These are phyloP conservation scores for Clarireedia monteithiana DNA, from an alignment of 2,329 filamentous ascomycete genomes.

Conservation along the genomic window DNA sequence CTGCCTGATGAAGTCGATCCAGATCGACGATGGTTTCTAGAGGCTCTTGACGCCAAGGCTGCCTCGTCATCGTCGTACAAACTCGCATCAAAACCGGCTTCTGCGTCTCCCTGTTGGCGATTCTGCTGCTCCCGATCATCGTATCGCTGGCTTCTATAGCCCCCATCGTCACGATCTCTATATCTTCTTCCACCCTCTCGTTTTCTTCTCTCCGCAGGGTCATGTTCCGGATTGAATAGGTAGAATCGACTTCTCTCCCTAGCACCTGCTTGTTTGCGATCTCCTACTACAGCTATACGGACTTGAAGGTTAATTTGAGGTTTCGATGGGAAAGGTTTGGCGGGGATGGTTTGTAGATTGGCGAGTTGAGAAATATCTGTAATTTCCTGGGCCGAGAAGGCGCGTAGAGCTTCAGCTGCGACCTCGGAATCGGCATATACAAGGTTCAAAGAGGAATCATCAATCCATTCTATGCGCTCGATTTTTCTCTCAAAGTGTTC, in stretches of 20 bases:
- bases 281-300: slow-evolving; percentile 64
- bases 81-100: slow-evolving; percentile 59
- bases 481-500: slow-evolving; percentile 56
- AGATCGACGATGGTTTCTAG: slow-evolving; percentile 27
- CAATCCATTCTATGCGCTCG: slow-evolving; percentile 81
- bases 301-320: slow-evolving; percentile 64
- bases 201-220: slow-evolving; percentile 65
- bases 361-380: slow-evolving; percentile 47
- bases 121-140: slow-evolving; percentile 36
- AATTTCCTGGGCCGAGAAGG: slow-evolving; percentile 42
- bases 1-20: slow-evolving; percentile 26
- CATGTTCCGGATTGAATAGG: slow-evolving; percentile 81
- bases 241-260: slow-evolving; percentile 84
- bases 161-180: slow-evolving; percentile 46
- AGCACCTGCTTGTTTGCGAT: slow-evolving; percentile 75
- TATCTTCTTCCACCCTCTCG: slow-evolving; percentile 51
- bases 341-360: slow-evolving; percentile 55
- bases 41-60: slow-evolving; percentile 27
- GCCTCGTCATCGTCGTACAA: slow-evolving; percentile 71
- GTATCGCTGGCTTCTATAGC: slow-evolving; percentile 37
- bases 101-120: slow-evolving; percentile 39
- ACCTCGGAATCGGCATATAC: slow-evolving; percentile 54
- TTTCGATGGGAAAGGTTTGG: slow-evolving; percentile 60
- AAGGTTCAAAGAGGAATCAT: slow-evolving; percentile 85
- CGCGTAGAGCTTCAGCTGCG: slow-evolving; percentile 47